These are phyloP conservation scores for Pascua sp. DNA, from an alignment of 1,284 basidiomycete genomes.

Conservation along the genomic window DNA sequence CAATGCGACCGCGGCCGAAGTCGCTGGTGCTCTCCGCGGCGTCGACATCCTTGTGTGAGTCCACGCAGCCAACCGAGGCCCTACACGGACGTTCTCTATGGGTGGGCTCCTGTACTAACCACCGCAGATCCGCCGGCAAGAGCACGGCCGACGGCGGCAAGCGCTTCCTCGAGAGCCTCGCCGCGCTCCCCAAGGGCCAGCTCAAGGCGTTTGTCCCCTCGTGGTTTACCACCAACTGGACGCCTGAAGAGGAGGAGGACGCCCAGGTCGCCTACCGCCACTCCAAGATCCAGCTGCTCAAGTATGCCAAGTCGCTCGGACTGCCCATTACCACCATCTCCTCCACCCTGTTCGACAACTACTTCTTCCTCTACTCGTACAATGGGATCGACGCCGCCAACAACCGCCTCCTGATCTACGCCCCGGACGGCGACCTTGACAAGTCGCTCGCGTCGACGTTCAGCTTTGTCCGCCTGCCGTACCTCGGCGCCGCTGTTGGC, in stretches of 20 bases:
- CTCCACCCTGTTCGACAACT: conserved; percentile 6
- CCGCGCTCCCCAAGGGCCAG: neutral
- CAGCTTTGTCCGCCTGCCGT: neutral
- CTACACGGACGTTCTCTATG: neutral
- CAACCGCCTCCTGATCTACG: conserved; percentile 7
- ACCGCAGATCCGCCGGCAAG: neutral
- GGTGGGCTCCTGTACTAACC: neutral
- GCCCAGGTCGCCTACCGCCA: neutral
- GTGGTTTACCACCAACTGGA: conserved; percentile 7
- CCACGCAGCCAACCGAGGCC: neutral
- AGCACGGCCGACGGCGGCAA: neutral
- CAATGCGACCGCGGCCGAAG: neutral
- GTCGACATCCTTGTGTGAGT: too few relatives aligned
- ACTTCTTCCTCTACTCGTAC: neutral
- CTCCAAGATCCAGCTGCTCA: neutral
- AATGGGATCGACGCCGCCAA: conserved; percentile 2
- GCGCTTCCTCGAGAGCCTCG: conserved; percentile 6
- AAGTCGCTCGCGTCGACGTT: neutral
- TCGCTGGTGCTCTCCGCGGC: too few relatives aligned
- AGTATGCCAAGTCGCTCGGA: neutral
- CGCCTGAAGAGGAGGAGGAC: conserved; percentile 1
- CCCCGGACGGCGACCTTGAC: neutral
- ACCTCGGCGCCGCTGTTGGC: conserved; percentile 1
- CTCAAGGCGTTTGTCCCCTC: conserved; percentile 9
- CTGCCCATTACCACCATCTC: neutral